These are phyloP conservation scores for Suillus plorans DNA, from an alignment of 768 basidiomycete species.

Conservation along the genomic window DNA sequence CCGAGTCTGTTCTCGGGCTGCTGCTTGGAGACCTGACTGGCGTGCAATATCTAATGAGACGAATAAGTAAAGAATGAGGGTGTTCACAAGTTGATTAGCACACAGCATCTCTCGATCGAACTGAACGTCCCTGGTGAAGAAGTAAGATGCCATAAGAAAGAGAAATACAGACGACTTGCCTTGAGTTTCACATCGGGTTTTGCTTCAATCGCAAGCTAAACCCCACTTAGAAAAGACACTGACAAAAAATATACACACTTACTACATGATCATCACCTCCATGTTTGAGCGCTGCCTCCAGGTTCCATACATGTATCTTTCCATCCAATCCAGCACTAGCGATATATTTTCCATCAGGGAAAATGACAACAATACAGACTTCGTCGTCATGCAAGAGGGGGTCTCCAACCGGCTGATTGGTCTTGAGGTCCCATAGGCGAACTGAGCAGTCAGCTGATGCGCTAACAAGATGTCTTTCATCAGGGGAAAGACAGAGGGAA, in stretches of 20 bases:
- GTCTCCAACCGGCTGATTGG: slow-evolving; percentile 18
- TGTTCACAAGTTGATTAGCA: neutral
- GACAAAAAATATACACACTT: neutral
- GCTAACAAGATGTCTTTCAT: no score
- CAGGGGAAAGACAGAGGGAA: no score
- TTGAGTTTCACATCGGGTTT: neutral
- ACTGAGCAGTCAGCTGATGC: no score
- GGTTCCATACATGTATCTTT: slow-evolving; percentile 79
- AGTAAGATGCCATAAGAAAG: neutral
- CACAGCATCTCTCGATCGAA: neutral
- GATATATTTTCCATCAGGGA: slow-evolving; percentile 74
- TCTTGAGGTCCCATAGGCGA: neutral
- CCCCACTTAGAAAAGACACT: neutral
- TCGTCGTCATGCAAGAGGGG: slow-evolving; percentile 77
- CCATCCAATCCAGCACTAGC: slow-evolving; percentile 81
- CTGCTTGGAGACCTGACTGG: neutral
- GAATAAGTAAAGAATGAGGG: no score
- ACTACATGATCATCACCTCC: fast-evolving
- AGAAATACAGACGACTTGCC: neutral
- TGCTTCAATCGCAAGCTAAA: neutral
- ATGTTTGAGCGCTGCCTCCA: slow-evolving; percentile 30
- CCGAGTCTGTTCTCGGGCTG: neutral
- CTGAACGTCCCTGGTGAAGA: neutral
- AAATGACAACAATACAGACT: slow-evolving; percentile 73
- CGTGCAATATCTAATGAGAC: neutral